Evolutionary conservation across 768 basidiomycete genomes (phyloP), one percentile per base, ranked within the genome.

Genomic region (Royoungia palumana): DNA sequence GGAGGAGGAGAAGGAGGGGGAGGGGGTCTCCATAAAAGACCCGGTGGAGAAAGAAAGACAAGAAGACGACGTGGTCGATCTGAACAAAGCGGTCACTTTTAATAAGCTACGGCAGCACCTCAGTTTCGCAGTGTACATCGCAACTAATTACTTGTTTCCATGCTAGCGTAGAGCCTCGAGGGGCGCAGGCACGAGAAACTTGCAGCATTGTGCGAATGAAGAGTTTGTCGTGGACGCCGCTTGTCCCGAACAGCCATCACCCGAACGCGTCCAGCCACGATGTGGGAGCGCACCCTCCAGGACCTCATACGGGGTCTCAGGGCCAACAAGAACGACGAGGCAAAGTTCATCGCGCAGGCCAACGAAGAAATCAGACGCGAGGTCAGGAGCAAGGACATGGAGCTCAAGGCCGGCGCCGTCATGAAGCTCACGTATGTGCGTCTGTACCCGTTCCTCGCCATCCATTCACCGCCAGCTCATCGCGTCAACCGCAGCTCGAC

Each of bases 201-300:
- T 28, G 28, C 13, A 28, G 11, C 11, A 10, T 28, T 28, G 28
- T 28, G 13, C 10, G 28, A 11, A 28, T 28, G 28, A 28, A n/a
- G 6, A 12, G 11, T 28, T 28, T 28, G 28, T 12, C 1, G 11
- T 28, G 25, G 13, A 8, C 25, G 12, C 40, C 17, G 40, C 50
- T 24, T 32, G 41, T 44, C 32, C 34, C 40, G 19, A 32, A 16
- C 32, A 14, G 16, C 30, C 30, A 30, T 10, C 25, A 28, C 28
- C 28, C 12, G 28, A 12, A 28, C 28, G 28, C 28, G 28, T 28
- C 28, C 6, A 35, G 17, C 21, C 35, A 51, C 38, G 20, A 97
- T 96, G 94, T 96, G 93, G 89, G 94, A 97, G 75, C 80, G 94
- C 46, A 95, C 93, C 6, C 79, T 97, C 9, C 90, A 95, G 63